Evolutionary conservation across 768 basidiomycete genomes (phyloP).

Genomic region (Boletus vinaceobasis): DNA sequence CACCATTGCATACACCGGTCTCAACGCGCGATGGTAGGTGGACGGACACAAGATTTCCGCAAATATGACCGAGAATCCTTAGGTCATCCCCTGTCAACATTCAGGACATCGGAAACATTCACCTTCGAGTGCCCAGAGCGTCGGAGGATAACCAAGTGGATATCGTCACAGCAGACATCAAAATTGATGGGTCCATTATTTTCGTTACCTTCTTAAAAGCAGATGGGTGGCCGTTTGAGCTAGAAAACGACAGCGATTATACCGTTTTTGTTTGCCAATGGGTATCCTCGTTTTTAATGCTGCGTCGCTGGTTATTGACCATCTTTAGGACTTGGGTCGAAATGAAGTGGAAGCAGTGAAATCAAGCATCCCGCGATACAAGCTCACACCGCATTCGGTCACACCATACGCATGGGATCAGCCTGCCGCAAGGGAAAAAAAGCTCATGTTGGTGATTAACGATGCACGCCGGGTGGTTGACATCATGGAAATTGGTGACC

Average conservation of each 20-base stretch:
- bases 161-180: constrained; percentile 72
- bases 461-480: constrained; percentile 68
- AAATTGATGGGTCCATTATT: constrained; percentile 83
- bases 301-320: constrained; percentile 16
- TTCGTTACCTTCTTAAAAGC: constrained; percentile 70
- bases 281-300: constrained; percentile 38
- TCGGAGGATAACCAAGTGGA: constrained; percentile 37
- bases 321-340: constrained; percentile 42
- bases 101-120: constrained; percentile 82
- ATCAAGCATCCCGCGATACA: constrained; percentile 44
- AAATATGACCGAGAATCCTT: background rate
- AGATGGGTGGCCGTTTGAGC: constrained; percentile 82
- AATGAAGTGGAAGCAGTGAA: constrained; percentile 40
- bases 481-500: constrained; percentile 92
- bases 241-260: constrained; percentile 87
- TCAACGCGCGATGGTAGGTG: constrained; percentile 75
- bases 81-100: constrained; percentile 95
- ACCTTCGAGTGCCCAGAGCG: constrained; percentile 63
- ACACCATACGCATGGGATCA: constrained; percentile 89
- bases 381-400: constrained; percentile 50
- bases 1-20: constrained; percentile 81
- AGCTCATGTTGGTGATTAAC: constrained; percentile 62
- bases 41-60: background rate
- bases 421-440: constrained; percentile 81
- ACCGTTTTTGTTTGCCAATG: constrained; percentile 68